Base-by-base conservation (phyloP, 2,329 filamentous ascomycete species). In the Arthrobotrys pseudoclavata region DNA sequence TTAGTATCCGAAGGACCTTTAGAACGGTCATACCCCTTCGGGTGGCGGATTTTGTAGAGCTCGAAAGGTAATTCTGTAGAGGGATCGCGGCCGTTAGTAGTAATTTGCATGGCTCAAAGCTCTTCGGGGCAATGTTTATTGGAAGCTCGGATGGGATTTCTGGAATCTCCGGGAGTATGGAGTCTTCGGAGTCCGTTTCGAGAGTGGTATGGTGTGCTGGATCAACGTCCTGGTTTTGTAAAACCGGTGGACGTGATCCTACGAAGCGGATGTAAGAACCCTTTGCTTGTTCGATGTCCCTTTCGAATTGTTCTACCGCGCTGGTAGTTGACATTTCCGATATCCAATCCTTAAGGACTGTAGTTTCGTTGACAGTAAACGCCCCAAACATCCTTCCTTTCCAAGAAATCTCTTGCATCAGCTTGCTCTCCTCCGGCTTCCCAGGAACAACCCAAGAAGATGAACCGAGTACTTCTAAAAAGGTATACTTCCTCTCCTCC, bases 371-470 rank as follows among this genome's bases (percentile, higher is more conserved):
- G 15, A 84, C 80, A 0, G 85, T 87, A 79, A 87, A 87, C 20
- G 85, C 83, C 0, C 86, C 86, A 79, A 86, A 87, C 86, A 87
- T 87, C 50, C 82, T 84, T 4, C 86, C 86, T 24, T 84, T 83
- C 85, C 86, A 87, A 0, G 79, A 81, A 6, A 87, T 79, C 80
- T 85, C 85, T 47, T 82, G 83, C 1, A 86, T 79, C 1, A 87
- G 81, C 22, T 79, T 82, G 69, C 86, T 87, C 37, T 83, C 83
- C 0, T 79, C 60, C 64, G 84, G 84, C 42, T 83, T 80, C 4
- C 86, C 86, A 47, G 81, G 82, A 48, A 82, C 79, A 2, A 87
- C 80, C 86, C 86, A 87, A 12, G 83, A 83, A 45, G 80, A 82
- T 12, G 81, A 80, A 18, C 81, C 80, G 55, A 86, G 76, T 15